phyloP scores from a whole-genome alignment of 208 protist species.

The Trypanosomatidae sp. region DNA sequence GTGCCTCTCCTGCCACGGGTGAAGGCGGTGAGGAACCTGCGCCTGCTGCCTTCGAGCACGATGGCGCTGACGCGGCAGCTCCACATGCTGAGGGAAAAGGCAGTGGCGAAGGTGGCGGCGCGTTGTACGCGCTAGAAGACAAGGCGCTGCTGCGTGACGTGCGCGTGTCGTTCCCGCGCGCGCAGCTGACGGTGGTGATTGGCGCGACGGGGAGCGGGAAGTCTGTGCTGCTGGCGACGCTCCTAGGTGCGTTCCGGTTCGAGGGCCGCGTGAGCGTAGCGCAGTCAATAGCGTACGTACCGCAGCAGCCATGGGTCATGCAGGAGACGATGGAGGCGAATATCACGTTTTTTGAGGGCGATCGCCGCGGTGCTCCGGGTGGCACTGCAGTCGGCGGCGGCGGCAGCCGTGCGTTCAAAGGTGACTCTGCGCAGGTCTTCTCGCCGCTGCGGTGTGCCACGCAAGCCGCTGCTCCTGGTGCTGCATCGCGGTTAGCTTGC shows the following conservation, averaged over 20 bases:
- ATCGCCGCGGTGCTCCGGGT: slow-evolving; percentile 3
- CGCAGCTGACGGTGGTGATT: slow-evolving; percentile 40
- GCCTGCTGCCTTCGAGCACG: not conserved
- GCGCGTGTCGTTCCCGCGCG: slow-evolving; percentile 18
- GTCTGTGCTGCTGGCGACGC: slow-evolving; percentile 37
- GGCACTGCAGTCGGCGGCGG: slow-evolving; percentile 12
- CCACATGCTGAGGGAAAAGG: not conserved
- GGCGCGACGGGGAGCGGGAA: slow-evolving; percentile 47
- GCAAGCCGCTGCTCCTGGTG: slow-evolving; percentile 35
- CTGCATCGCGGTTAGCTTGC: slow-evolving; percentile 54
- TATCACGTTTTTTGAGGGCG: slow-evolving; percentile 83
- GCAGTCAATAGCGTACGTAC: slow-evolving; percentile 77
- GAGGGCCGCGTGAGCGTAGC: slow-evolving; percentile 7
- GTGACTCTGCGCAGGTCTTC: not conserved
- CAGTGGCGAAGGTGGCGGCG: not conserved
- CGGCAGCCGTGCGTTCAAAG: slow-evolving; percentile 1
- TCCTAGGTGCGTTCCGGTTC: slow-evolving; percentile 35
- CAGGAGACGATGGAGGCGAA: slow-evolving; percentile 93
- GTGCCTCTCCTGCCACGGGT: not conserved
- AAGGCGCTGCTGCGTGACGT: slow-evolving; percentile 37
- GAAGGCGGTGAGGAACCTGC: not conserved
- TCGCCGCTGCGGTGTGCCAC: slow-evolving; percentile 43
- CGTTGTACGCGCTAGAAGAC: slow-evolving; percentile 16
- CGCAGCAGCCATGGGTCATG: slow-evolving; percentile 93
- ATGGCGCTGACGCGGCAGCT: not conserved